Percentiles rank a stretch among this genome's conserved stretches.
Conservation (phyloP, 1,284 basidiomycete species). For the Cryptococcus sp. region DNA sequence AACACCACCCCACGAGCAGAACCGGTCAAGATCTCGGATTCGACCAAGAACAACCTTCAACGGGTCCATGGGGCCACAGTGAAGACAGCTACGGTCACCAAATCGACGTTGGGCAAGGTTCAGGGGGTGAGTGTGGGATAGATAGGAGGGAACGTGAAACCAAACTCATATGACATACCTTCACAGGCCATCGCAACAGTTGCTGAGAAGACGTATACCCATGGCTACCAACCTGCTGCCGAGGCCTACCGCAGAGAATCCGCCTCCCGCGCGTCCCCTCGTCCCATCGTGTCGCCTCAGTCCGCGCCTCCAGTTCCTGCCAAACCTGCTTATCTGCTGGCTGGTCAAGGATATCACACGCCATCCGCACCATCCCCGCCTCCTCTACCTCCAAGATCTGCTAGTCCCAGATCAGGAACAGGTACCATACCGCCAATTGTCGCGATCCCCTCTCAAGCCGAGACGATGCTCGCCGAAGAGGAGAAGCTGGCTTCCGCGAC, state of each 20-base stretch:
- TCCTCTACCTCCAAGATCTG: constrained; percentile 31
- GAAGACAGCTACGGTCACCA: constrained; percentile 66
- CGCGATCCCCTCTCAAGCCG: constrained; percentile 9
- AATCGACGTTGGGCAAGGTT: constrained; percentile 65
- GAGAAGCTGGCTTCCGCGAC: constrained; percentile 7
- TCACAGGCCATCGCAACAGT: constrained; percentile 38
- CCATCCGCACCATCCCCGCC: constrained; percentile 36
- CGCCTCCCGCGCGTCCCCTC: constrained; percentile 6
- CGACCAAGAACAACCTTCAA: constrained; percentile 63
- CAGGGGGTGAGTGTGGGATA: constrained; percentile 61
- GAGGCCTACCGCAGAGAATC: constrained; percentile 21
- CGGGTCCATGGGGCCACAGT: constrained; percentile 67
- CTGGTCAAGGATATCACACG: not conserved
- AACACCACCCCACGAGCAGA: constrained; percentile 60
- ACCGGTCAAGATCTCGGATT: constrained; percentile 65
- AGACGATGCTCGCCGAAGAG: constrained; percentile 11
- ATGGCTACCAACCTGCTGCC: constrained; percentile 27
- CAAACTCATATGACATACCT: constrained; percentile 2
- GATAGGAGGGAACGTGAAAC: not conserved
- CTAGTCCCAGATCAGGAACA: constrained; percentile 15
- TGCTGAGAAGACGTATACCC: constrained; percentile 34
- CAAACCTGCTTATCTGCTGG: constrained; percentile 15
- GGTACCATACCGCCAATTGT: constrained; percentile 15
- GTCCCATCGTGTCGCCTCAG: constrained; percentile 14
- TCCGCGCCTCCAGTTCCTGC: constrained; percentile 16